Evolutionary conservation across 768 basidiomycete species (phyloP), one percentile per base, ranked within the genome.

Genomic region (Crucibulum laeve): DNA sequence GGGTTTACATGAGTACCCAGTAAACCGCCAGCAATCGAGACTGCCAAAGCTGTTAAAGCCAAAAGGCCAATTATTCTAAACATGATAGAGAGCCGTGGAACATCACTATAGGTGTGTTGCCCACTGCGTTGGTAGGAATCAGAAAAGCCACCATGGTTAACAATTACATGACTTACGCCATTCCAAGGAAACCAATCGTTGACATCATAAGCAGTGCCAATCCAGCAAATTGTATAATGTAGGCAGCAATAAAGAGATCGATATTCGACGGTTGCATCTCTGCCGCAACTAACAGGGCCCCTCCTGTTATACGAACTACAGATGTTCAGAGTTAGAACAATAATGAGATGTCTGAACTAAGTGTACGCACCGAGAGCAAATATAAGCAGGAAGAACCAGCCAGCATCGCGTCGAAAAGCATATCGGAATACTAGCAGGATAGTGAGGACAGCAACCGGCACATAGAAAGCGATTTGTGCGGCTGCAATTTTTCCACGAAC

Each of bases 351-450:
- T 15, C 2, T 14, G 15, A 33, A 8, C 33, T 39, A 30, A 42
- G n/a, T 25, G 8, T 32, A 66, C 79, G 56, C 48, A 82, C 83
- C 60, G 34, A 74, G 48, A 8, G 81, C 71, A 48, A 87, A 83
- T 10, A 82, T 60, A 35, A 76, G 67, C n/a, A 86, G 67, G 49
- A 77, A 76, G n/a, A 85, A 58, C 82, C 82, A 87, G 46, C 81
- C 84, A 23, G 72, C 77, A 57, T 81, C 74, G 33, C 72, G 68
- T 44, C 75, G 59, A 51, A 83, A 69, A 28, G 73, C 77, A 67
- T 85, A 79, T 24, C 70, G 76, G 39, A 70, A 53, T 38, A 71
- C 60, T 37, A 83, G 58, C 32, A 70, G 56, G 38, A 73, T 23
- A 1, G 77, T 68, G 26, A 81, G 41, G 40, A 66, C 47, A 17